A percentile compares a stretch with the other conserved stretches of the same genome.
These are phyloP conservation scores for Carex myosuroides DNA, from an alignment of 176 grass and related monocot species.

Conservation along the genomic window DNA sequence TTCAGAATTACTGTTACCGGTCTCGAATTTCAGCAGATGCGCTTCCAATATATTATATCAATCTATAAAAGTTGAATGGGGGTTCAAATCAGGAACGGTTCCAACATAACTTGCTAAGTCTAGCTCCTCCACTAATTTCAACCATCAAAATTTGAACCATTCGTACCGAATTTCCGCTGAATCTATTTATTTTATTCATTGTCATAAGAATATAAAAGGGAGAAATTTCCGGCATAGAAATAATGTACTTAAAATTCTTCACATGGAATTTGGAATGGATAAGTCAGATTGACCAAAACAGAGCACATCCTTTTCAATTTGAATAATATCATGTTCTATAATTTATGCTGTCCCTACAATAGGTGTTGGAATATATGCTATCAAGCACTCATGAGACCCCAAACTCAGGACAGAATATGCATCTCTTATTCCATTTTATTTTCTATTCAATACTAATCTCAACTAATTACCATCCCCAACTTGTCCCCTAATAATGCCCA, in stretches of 20 bases:
- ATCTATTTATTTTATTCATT: too few relatives aligned
- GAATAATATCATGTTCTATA: background rate
- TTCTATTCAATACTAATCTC: background rate
- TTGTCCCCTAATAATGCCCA: background rate
- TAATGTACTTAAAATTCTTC: background rate
- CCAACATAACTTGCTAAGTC: too few relatives aligned
- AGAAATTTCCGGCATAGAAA: background rate
- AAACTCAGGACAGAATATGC: constrained; percentile 17
- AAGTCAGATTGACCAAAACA: constrained; percentile 12
- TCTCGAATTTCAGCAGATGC: too few relatives aligned
- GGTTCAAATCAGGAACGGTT: background rate
- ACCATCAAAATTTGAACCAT: background rate
- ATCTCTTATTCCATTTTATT: background rate
- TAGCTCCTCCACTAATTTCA: too few relatives aligned
- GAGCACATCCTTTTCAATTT: constrained; percentile 1
- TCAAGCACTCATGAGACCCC: constrained; percentile 10
- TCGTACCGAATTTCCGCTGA: too few relatives aligned
- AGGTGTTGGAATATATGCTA: constrained; percentile 20
- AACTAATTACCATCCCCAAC: background rate
- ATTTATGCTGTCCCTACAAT: background rate
- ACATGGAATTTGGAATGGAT: background rate
- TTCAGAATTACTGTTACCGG: too few relatives aligned
- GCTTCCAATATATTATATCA: background rate
- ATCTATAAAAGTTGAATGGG: background rate
- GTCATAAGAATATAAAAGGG: background rate